Evolutionary conservation across 192 early-diverging fungal species (phyloP).

Genomic region (Chytriomyces sp.): DNA sequence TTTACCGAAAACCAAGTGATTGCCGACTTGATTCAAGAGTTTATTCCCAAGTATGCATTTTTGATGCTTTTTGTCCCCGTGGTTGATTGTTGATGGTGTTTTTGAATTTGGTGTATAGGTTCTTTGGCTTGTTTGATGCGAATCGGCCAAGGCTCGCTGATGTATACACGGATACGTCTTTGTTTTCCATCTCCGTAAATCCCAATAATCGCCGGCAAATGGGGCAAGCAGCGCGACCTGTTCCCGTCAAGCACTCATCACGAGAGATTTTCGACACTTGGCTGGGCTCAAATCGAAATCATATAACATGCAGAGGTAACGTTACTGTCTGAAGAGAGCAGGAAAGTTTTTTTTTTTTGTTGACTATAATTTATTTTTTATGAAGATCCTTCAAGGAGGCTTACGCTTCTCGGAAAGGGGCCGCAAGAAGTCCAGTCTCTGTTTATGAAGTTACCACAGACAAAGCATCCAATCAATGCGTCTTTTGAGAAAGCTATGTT

Average conservation of each 20-base stretch:
- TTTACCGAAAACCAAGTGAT: constrained; percentile 46
- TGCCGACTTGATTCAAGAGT: constrained; percentile 33
- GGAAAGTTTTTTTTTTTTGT: no score
- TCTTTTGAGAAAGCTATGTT: constrained; percentile 30
- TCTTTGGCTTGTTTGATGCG: constrained; percentile 43
- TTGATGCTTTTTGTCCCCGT: not conserved
- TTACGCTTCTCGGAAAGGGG: constrained; percentile 22
- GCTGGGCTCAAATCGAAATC: constrained; percentile 37
- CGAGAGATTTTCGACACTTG: constrained; percentile 40
- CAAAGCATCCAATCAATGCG: constrained; percentile 34
- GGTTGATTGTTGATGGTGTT: no score
- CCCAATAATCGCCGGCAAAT: constrained; percentile 12
- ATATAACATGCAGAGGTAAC: constrained; percentile 18
- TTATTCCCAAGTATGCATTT: constrained; percentile 43
- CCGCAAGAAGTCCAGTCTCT: not conserved
- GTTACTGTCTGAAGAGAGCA: no score
- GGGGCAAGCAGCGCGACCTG: not conserved
- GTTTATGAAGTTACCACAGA: constrained; percentile 24
- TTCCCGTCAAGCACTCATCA: not conserved
- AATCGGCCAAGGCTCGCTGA: constrained; percentile 41
- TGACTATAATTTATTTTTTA: no score
- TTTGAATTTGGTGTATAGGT: constrained; percentile 33
- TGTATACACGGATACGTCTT: constrained; percentile 39
- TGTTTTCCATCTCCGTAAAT: constrained; percentile 47
- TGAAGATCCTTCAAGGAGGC: constrained; percentile 14